A percentile compares a stretch with the other conserved stretches of the same genome.
phyloP scores from a whole-genome alignment of 1,139 yeast genomes.

The Zygosaccharomyces pseudobailii region DNA sequence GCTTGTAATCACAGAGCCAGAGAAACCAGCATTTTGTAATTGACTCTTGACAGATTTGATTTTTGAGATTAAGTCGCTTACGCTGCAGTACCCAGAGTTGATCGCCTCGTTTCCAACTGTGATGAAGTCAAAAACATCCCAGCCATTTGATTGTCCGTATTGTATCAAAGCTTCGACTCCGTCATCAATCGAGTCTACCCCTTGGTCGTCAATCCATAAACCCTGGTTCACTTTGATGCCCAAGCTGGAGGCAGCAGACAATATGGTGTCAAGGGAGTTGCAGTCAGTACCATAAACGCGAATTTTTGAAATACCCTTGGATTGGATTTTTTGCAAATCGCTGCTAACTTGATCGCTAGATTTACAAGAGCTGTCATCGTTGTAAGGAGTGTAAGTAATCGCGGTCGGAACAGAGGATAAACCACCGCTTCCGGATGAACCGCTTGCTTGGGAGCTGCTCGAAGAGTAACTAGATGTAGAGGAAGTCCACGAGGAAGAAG shows the following conservation, averaged over 20 bases:
- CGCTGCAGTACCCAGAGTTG: slow-evolving; percentile 54
- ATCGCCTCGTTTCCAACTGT: slow-evolving; percentile 89
- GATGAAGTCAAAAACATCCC: slow-evolving; percentile 68
- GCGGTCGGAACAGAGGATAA: slow-evolving; percentile 45
- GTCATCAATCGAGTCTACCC: slow-evolving; percentile 63
- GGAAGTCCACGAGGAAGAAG: slow-evolving; percentile 9
- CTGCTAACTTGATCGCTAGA: slow-evolving; percentile 44
- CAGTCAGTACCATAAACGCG: slow-evolving; percentile 89
- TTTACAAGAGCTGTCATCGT: slow-evolving; percentile 64
- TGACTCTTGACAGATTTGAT: slow-evolving; percentile 56
- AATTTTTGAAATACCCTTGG: slow-evolving; percentile 58
- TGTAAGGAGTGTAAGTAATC: slow-evolving; percentile 78
- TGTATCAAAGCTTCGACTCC: slow-evolving; percentile 50
- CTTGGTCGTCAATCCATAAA: slow-evolving; percentile 64
- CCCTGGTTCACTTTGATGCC: slow-evolving; percentile 83
- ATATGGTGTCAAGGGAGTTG: slow-evolving; percentile 57
- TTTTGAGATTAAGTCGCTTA: slow-evolving; percentile 54
- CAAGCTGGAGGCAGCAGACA: slow-evolving; percentile 53
- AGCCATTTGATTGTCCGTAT: slow-evolving; percentile 48
- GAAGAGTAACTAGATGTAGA: slow-evolving; percentile 12
- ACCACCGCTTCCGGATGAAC: slow-evolving; percentile 22
- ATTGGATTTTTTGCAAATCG: slow-evolving; percentile 56
- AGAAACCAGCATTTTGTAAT: slow-evolving; percentile 64
- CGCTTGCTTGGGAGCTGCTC: slow-evolving; percentile 1
- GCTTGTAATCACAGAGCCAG: slow-evolving; percentile 74